Base-by-base conservation (phyloP, 2,329 filamentous ascomycete species). In the Ophiostoma australiae region DNA sequence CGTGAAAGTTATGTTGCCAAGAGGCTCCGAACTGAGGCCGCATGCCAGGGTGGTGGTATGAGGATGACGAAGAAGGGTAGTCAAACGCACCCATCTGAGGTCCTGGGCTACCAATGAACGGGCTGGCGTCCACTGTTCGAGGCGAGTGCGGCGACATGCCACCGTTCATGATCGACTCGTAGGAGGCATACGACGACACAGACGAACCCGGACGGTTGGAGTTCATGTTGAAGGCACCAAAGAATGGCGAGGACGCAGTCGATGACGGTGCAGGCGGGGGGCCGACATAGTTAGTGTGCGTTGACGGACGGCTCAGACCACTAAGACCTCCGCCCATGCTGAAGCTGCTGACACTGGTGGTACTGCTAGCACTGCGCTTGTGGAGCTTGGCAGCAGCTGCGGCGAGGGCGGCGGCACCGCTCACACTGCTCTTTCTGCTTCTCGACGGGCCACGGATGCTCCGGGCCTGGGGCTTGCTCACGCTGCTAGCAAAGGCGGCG, bases 371-470 rank as follows among this genome's bases (percentile, higher is more conserved):
- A 15, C 71, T 72, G 52, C 74, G 74, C 55, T 72, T 71, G 71
- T 75, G 74, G 2, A 74, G 68, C 67, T 70, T 74, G 20, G 61
- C 70, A 0, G 73, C 71, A 0, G 72, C 71, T 20, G 70, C 69
- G 37, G 74, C 71, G 7, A 73, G 72, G 7, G 55, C 31, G 1
- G 67, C 70, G 23, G 71, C 70, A 20, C 72, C 73, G 3, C 23
- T 82, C 79, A 23, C 41, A 23, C 84, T 72, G 44, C 58, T 69
- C 20, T 27, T 68, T 6, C 63, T 41, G 61, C 61, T 68, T 23
- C 66, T 23, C 13, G 66, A 67, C 66, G 66, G 66, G 58, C 70
- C 71, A 7, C 44, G 69, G 48, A 39, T 39, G 67, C 84, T 85
- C 76, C 48, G 61, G 8, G 35, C 35, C 33, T 70, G 37, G 31